phyloP scores from a whole-genome alignment of 352 stramenopile species.

The Globisporangium recalcitrans region DNA sequence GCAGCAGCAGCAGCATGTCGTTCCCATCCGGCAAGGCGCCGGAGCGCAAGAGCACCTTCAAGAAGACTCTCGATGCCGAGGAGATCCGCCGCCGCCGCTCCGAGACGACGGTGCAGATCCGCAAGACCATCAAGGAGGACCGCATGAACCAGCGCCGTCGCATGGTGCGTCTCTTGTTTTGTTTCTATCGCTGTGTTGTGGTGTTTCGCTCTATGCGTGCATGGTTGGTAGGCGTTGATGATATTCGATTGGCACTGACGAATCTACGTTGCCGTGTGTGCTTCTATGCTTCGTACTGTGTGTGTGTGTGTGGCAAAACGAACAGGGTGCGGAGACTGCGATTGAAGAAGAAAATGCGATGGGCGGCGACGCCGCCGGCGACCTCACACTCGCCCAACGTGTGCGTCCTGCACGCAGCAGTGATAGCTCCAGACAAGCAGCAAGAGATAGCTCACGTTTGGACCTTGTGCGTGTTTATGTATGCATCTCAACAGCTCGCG shows the following conservation, averaged over 20 bases:
- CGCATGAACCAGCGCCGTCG: slow-evolving; percentile 80
- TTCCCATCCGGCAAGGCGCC: slow-evolving; percentile 62
- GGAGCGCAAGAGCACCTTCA: slow-evolving; percentile 81
- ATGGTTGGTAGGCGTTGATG: not conserved
- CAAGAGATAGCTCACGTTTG: slow-evolving; percentile 9
- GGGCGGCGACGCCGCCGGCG: slow-evolving; percentile 30
- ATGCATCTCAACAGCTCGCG: slow-evolving; percentile 66
- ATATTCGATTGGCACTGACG: not conserved
- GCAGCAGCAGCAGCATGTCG: slow-evolving; percentile 37
- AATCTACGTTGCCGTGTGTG: slow-evolving; percentile 3
- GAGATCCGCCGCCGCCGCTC: slow-evolving; percentile 69
- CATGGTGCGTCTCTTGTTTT: slow-evolving; percentile 43
- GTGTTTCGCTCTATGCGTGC: not conserved
- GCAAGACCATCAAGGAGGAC: slow-evolving; percentile 83
- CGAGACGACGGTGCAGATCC: slow-evolving; percentile 83
- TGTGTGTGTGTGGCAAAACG: no score
- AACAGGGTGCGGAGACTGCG: slow-evolving; percentile 19
- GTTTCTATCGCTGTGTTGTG: no score
- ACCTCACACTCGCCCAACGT: slow-evolving; percentile 49
- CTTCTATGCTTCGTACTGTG: no score
- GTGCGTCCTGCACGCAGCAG: slow-evolving; percentile 22
- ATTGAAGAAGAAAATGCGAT: slow-evolving; percentile 25
- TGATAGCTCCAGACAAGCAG: not conserved
- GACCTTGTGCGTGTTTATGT: not conserved
- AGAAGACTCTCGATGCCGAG: slow-evolving; percentile 85